Percentiles rank a stretch among this genome's conserved stretches.
Evolutionary conservation across 2,329 filamentous ascomycete species (phyloP).

Genomic region (Metarhizium rileyi): DNA sequence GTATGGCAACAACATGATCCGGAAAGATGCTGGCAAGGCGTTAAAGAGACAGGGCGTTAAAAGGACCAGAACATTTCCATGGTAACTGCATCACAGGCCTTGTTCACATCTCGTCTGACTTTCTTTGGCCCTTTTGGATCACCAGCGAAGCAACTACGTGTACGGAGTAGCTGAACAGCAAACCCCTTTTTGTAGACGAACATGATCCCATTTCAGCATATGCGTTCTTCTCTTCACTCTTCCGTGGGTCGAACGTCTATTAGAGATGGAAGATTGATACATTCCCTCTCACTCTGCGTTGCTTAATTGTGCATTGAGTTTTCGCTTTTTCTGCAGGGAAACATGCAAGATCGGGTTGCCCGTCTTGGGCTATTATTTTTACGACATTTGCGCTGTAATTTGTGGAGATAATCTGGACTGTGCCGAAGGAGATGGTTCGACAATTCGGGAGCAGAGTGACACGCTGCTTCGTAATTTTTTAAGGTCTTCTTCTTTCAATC

Average conservation of each 20-base stretch:
- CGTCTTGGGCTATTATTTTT: not conserved
- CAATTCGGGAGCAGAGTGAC: too few relatives aligned
- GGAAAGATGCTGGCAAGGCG: not conserved
- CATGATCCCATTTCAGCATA: conserved; percentile 40
- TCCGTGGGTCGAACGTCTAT: conserved; percentile 45
- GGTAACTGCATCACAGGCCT: not conserved
- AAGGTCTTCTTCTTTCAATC: too few relatives aligned
- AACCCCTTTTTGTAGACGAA: not conserved
- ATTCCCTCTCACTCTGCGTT: conserved; percentile 42
- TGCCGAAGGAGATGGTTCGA: too few relatives aligned
- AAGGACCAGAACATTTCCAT: not conserved
- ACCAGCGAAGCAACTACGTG: not conserved
- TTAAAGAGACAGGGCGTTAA: not conserved
- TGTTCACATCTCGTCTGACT: not conserved
- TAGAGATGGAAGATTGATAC: conserved; percentile 41
- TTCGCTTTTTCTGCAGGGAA: conserved; percentile 39
- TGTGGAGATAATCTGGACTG: too few relatives aligned
- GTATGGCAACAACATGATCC: not conserved
- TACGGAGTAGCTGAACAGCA: not conserved
- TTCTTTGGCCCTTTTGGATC: not conserved
- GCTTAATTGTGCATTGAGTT: conserved; percentile 33
- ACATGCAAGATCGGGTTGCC: conserved; percentile 18
- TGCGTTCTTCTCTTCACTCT: conserved; percentile 38
- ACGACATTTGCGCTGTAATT: not conserved
- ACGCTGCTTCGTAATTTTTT: too few relatives aligned